phyloP scores from a whole-genome alignment of 305 asterid genomes.

The Plantago lanceolata region DNA sequence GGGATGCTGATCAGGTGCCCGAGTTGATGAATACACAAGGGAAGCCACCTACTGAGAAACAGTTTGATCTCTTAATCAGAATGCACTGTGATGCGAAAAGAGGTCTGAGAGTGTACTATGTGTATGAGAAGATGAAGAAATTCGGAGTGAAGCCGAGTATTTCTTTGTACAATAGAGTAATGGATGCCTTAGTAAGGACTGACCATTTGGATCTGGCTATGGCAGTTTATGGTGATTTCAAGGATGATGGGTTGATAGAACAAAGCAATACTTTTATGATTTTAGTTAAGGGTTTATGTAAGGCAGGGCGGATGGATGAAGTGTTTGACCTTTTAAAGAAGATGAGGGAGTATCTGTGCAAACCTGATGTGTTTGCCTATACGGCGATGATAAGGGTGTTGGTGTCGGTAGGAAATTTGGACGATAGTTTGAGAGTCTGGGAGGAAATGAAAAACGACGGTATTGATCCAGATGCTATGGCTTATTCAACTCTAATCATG shows the following conservation, averaged over 20 bases:
- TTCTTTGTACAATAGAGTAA: slow-evolving; percentile 69
- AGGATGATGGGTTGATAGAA: slow-evolving; percentile 64
- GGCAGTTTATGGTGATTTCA: slow-evolving; percentile 75
- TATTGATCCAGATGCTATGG: slow-evolving; percentile 79
- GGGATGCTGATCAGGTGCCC: slow-evolving; percentile 87
- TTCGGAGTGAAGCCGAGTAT: slow-evolving; percentile 87
- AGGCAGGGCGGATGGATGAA: slow-evolving; percentile 57
- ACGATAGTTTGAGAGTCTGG: slow-evolving; percentile 79
- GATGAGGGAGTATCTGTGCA: slow-evolving; percentile 75
- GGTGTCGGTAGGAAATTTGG: slow-evolving; percentile 61
- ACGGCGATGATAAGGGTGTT: slow-evolving; percentile 80
- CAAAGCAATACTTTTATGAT: slow-evolving; percentile 78
- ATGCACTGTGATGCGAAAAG: slow-evolving; percentile 84
- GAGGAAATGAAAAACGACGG: slow-evolving; percentile 69
- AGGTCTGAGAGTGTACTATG: slow-evolving; percentile 81
- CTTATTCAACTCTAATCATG: slow-evolving; percentile 65
- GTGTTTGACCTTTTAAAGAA: slow-evolving; percentile 51
- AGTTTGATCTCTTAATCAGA: slow-evolving; percentile 80
- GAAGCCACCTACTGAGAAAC: slow-evolving; percentile 84
- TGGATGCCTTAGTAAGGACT: slow-evolving; percentile 88
- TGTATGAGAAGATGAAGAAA: slow-evolving; percentile 89
- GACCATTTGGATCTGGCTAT: slow-evolving; percentile 71
- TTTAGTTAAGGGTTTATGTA: slow-evolving; percentile 80
- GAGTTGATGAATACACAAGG: slow-evolving; percentile 96
- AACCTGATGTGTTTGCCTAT: slow-evolving; percentile 92